These are phyloP conservation scores for Mrakia blollopis DNA, from an alignment of 768 basidiomycete genomes.

Conservation along the genomic window DNA sequence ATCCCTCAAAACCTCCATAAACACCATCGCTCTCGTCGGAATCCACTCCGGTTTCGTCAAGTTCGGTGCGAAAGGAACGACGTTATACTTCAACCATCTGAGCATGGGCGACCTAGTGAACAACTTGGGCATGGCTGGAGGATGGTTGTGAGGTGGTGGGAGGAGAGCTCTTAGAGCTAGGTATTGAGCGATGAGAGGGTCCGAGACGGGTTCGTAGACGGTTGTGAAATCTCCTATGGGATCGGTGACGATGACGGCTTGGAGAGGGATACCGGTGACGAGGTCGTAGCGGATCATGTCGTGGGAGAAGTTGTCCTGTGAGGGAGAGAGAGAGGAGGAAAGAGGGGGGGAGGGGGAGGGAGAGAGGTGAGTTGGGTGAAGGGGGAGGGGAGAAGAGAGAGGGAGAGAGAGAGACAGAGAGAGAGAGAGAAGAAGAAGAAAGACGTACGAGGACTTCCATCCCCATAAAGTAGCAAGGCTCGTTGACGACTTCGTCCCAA, in stretches of 20 bases:
- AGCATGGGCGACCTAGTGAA: slow-evolving; percentile 45
- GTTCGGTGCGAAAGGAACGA: slow-evolving; percentile 82
- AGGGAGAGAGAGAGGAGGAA: not conserved
- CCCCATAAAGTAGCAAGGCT: slow-evolving; percentile 88
- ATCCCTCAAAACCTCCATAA: slow-evolving; percentile 72
- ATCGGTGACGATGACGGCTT: slow-evolving; percentile 75
- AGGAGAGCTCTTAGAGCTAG: slow-evolving; percentile 54
- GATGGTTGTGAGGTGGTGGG: slow-evolving; percentile 47
- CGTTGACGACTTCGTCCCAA: slow-evolving; percentile 67
- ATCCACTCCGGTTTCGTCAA: slow-evolving; percentile 81
- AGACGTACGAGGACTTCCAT: slow-evolving; percentile 85
- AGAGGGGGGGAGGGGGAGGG: not conserved
- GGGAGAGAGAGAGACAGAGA: not conserved
- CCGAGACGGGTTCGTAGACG: slow-evolving; percentile 74
- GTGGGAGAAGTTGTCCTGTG: slow-evolving; percentile 91
- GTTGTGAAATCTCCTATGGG: slow-evolving; percentile 73
- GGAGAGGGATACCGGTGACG: slow-evolving; percentile 66
- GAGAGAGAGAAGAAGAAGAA: not conserved
- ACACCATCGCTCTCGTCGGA: slow-evolving; percentile 80
- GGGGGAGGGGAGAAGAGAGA: not conserved
- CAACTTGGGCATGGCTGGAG: slow-evolving; percentile 55
- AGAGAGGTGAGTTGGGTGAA: not conserved
- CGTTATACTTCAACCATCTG: slow-evolving; percentile 59
- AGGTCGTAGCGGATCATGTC: slow-evolving; percentile 89
- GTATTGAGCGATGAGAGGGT: slow-evolving; percentile 75